These are phyloP conservation scores for Gracilaria gracilis DNA, from an alignment of 23 red algal species.

Conservation along the genomic window DNA sequence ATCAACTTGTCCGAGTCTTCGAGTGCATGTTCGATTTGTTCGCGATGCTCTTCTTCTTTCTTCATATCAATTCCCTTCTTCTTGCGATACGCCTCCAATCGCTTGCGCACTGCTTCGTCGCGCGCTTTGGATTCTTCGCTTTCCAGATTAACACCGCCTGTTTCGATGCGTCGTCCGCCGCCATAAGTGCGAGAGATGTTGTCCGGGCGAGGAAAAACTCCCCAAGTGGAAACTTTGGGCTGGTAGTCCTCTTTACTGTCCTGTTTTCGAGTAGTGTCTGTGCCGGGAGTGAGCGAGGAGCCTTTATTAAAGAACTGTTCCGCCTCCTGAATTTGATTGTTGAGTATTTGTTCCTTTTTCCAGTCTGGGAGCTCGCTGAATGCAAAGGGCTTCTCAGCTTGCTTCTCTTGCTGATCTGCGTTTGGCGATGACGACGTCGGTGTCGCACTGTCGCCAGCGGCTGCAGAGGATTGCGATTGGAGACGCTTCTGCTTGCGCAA, in stretches of 20 bases:
- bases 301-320: constrained; percentile 63
- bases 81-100: constrained; percentile 64
- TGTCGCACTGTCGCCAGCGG: neutral
- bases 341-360: constrained; percentile 77
- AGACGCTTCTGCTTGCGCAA: constrained; percentile 56
- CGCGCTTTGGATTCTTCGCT: constrained; percentile 37
- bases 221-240: constrained; percentile 92
- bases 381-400: neutral
- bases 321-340: constrained; percentile 62
- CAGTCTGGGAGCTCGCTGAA: constrained; percentile 72
- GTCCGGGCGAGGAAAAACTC: constrained; percentile 88
- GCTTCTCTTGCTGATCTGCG: neutral
- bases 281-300: neutral
- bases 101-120: constrained; percentile 34
- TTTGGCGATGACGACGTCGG: neutral
- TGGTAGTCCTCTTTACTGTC: constrained; percentile 52
- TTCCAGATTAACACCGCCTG: constrained; percentile 65
- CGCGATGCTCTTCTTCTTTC: constrained; percentile 70
- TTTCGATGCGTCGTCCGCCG: constrained; percentile 70
- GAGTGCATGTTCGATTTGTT: constrained; percentile 67
- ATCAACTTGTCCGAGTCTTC: constrained; percentile 22
- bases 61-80: constrained; percentile 56
- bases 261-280: neutral
- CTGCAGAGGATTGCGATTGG: constrained; percentile 14
- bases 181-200: constrained; percentile 87